Conservation (phyloP, 73 alveolate species). For the Paramecium biaurelia region DNA sequence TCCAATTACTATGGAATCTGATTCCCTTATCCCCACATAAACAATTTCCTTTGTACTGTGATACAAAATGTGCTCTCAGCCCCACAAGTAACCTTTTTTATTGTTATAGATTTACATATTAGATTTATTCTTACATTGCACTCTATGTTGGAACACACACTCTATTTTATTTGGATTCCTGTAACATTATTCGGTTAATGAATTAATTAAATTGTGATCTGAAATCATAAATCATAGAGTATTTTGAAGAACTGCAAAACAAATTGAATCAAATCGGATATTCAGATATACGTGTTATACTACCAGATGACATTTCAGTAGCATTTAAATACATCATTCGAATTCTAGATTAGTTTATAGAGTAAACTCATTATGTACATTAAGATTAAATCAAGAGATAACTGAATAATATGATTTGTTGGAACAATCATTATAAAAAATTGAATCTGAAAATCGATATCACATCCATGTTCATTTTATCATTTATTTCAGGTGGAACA, state of each 20-base stretch:
- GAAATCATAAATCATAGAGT: background rate
- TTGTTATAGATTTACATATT: background rate
- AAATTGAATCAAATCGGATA: background rate
- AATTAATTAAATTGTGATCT: background rate
- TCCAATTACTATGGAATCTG: background rate
- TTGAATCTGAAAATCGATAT: background rate
- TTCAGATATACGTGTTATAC: background rate
- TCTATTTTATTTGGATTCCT: background rate
- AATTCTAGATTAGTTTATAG: background rate
- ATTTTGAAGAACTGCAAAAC: background rate
- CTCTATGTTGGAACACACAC: background rate
- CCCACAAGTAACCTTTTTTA: background rate
- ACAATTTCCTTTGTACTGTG: background rate
- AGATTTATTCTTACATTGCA: background rate
- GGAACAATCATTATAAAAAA: background rate
- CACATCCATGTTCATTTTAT: background rate
- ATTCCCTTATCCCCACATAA: background rate
- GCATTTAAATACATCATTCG: background rate
- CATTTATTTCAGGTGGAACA: slow-evolving; percentile 17
- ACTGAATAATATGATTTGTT: background rate
- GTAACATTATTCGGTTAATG: background rate
- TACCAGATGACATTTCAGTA: background rate
- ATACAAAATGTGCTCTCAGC: background rate
- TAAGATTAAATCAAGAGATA: background rate
- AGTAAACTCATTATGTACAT: background rate